Percentiles rank a stretch among this genome's conserved stretches.
Conservation (phyloP, 2,329 filamentous ascomycete genomes). For the Alternaria longipes region DNA sequence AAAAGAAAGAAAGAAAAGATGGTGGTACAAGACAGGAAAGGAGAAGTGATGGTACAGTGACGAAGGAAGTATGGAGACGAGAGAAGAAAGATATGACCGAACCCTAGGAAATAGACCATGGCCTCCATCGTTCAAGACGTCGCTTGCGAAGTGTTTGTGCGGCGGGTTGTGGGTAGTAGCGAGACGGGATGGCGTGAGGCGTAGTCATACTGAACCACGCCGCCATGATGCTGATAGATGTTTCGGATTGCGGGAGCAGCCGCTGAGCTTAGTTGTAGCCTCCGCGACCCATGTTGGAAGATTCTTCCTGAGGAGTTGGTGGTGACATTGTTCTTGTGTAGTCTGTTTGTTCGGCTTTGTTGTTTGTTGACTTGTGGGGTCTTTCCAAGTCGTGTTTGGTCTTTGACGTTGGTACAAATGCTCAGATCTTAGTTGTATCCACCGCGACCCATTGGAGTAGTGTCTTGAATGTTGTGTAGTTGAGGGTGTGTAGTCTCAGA, state of each 20-base stretch:
- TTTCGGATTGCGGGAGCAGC: conserved; percentile 23
- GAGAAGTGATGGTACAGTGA: conserved; percentile 11
- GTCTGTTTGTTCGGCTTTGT: conserved; percentile 21
- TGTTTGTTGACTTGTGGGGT: conserved; percentile 19
- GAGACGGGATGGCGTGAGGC: conserved; percentile 9
- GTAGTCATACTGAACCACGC: conserved; percentile 8
- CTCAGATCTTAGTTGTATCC: conserved; percentile 53
- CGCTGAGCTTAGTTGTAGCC: conserved; percentile 45
- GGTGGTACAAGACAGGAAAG: neutral
- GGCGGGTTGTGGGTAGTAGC: conserved; percentile 18
- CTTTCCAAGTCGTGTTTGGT: conserved; percentile 4
- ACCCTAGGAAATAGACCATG: neutral
- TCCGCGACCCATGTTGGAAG: conserved; percentile 45
- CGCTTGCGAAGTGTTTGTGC: conserved; percentile 38
- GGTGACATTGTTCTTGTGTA: conserved; percentile 9
- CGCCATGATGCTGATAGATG: conserved; percentile 10
- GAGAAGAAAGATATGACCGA: neutral
- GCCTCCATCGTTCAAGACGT: conserved; percentile 40
- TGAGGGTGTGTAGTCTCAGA: conserved; percentile 10
- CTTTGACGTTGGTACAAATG: conserved; percentile 10
- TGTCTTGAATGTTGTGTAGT: conserved; percentile 10
- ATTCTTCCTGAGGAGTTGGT: conserved; percentile 16
- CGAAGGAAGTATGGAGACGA: neutral
- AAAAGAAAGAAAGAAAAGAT: neutral
- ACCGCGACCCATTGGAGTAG: conserved; percentile 45